Evolutionary conservation across 2,329 filamentous ascomycete genomes (phyloP).

Genomic region (Aspergillus novoparasiticus): DNA sequence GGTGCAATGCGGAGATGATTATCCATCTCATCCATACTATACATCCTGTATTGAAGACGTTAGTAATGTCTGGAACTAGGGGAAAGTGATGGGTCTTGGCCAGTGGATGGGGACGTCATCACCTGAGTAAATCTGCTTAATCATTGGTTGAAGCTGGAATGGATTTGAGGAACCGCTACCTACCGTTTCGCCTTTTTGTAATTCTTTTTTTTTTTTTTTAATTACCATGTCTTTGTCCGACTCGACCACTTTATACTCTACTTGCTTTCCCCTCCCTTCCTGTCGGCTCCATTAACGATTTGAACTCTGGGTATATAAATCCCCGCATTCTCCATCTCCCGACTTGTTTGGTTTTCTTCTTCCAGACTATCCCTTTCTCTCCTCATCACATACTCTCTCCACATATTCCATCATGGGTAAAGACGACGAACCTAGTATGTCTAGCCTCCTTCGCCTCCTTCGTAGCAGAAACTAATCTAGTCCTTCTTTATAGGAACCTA

Average conservation of each 20-base stretch:
- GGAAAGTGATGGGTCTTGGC: neutral
- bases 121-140: neutral
- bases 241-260: neutral
- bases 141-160: slow-evolving; percentile 1
- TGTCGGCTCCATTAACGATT: neutral
- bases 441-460: neutral
- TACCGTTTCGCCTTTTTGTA: neutral
- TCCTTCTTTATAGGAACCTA: slow-evolving; percentile 35
- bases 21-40: neutral
- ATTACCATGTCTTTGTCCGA: neutral
- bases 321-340: neutral
- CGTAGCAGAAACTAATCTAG: slow-evolving; percentile 7
- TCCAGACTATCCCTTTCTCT: slow-evolving; percentile 9
- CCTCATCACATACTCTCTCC: slow-evolving; percentile 4
- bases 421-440: slow-evolving; percentile 38
- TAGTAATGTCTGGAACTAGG: neutral
- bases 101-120: neutral
- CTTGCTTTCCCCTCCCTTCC: neutral
- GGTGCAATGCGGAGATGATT: neutral
- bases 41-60: neutral
- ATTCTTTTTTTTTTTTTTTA: neutral
- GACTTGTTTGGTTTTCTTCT: neutral
- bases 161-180: neutral
- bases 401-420: slow-evolving; percentile 35
- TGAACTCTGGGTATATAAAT: neutral